Base-by-base conservation (phyloP, 352 stramenopile genomes). In the Elongisporangium prolatum region DNA sequence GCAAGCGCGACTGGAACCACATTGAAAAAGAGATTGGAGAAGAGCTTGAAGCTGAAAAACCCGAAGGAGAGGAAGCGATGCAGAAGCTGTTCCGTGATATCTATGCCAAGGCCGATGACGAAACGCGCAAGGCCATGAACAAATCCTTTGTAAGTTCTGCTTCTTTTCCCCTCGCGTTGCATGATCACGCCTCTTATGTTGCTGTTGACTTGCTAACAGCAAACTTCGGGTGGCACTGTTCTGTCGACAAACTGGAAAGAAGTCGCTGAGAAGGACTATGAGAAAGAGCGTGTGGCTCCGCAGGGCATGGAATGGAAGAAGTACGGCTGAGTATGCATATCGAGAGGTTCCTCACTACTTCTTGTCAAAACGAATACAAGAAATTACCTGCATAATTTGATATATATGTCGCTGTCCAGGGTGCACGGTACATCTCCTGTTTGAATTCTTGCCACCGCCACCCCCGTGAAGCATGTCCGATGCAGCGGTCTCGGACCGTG, bases 301-400 rank as follows among this genome's bases (percentile, higher is more conserved):
- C 76, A 89, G 8, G 89, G 89, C 61, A 96, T 96, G 88, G 78
- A 96, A 72, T 97, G 88, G 88, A 96, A 94, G 77, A 96, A 94
- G 59, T 93, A 69, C 60, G 84, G 68, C 48, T 87, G 49, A 72
- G 25, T 14, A 54, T 13, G n/a, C 4, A 40, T 40, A 13, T 40
- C 28, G 4, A 40, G 28, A 40, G 28, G 28, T 34, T 34, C 25
- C 4, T 34, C 25, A 13, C 9, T 8, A 8, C 9, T 40, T 14
- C 28, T 13, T 40, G 28, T 13, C 28, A 40, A 40, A 40, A 40
- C 28, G 28, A 40, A 40, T 40, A 40, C 28, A 40, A 8, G n/a
- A n/a, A 40, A 2, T 2, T 9, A 40, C 28, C 28, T 40, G 28
- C 8, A 40, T 40, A 40, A 40, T 14, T 13, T 40, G 28, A 40